These are phyloP conservation scores for Leptomonas seymouri DNA, from an alignment of 208 protist species.

Conservation along the genomic window DNA sequence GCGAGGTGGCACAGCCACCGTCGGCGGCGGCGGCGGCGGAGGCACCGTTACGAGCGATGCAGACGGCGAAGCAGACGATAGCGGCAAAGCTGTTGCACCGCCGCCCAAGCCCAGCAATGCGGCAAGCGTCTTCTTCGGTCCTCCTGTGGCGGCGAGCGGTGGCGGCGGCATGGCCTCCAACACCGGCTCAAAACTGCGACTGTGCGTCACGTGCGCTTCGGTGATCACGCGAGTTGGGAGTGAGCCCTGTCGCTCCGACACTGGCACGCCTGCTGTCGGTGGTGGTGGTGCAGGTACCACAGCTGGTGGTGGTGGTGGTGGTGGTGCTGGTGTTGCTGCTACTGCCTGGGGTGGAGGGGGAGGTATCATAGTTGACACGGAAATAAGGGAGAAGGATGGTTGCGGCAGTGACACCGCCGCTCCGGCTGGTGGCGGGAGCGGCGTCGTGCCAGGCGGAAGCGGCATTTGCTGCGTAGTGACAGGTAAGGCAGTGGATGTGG, in stretches of 20 bases:
- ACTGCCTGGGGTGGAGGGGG: not conserved
- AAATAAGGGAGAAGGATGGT: not conserved
- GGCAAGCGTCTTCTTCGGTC: conserved; percentile 14
- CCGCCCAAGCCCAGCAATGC: conserved; percentile 15
- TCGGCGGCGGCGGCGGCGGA: conserved; percentile 19
- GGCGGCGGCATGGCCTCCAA: conserved; percentile 39
- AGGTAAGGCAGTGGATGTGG: not conserved
- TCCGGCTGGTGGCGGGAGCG: not conserved
- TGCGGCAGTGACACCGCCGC: not conserved
- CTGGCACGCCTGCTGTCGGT: not conserved
- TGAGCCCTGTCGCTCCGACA: not conserved
- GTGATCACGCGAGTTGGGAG: conserved; percentile 6
- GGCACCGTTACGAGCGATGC: not conserved
- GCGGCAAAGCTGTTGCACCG: not conserved
- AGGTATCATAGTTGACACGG: not conserved
- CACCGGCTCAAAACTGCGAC: conserved; percentile 50
- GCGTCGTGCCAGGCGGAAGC: conserved; percentile 5
- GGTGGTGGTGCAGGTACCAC: conserved; percentile 15
- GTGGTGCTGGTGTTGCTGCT: not conserved
- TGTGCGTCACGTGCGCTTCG: conserved; percentile 29
- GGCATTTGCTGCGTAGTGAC: not conserved
- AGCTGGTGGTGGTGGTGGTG: not conserved
- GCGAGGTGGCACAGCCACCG: not conserved
- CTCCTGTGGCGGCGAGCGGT: conserved; percentile 18
- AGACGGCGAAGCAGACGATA: not conserved